phyloP scores from a whole-genome alignment of 2,329 filamentous ascomycete genomes.

The Colletotrichum scovillei region DNA sequence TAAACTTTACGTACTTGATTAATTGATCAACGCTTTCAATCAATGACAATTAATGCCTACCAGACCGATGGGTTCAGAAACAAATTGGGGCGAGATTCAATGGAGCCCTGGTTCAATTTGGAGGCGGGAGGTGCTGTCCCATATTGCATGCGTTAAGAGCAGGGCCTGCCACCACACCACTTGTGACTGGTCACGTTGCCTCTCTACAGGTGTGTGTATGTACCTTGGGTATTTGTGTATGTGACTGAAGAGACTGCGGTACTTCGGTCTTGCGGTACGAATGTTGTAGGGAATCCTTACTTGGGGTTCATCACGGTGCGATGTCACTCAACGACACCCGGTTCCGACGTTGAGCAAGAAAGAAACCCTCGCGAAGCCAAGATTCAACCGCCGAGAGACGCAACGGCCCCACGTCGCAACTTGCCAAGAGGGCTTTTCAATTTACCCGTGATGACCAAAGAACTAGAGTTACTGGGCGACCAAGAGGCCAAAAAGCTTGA shows the following conservation, averaged over 20 bases:
- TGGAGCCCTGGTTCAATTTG: constrained; percentile 25
- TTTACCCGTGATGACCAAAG: constrained; percentile 28
- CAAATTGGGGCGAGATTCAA: constrained; percentile 1
- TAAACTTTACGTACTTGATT: constrained; percentile 4
- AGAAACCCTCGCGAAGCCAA: background rate
- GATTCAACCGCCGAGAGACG: background rate
- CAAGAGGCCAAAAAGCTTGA: constrained; percentile 29
- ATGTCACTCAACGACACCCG: constrained; percentile 16
- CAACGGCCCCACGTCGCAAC: constrained; percentile 1
- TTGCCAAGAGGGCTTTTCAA: constrained; percentile 23
- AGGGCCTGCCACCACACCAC: constrained; percentile 25
- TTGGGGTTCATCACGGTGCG: background rate
- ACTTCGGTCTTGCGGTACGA: background rate
- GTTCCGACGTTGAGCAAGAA: background rate
- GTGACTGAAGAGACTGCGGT: background rate
- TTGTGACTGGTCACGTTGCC: constrained; percentile 22
- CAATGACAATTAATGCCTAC: constrained; percentile 21
- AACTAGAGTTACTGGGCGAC: constrained; percentile 19
- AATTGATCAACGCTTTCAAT: constrained; percentile 20
- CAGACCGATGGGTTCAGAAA: background rate
- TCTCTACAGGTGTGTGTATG: background rate
- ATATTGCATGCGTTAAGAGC: constrained; percentile 21
- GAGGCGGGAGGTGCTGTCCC: constrained; percentile 24
- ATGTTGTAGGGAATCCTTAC: background rate
- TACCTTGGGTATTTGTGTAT: background rate